These are phyloP conservation scores for Ganoderma resinaceum DNA, from an alignment of 1,284 basidiomycete species.

Conservation along the genomic window DNA sequence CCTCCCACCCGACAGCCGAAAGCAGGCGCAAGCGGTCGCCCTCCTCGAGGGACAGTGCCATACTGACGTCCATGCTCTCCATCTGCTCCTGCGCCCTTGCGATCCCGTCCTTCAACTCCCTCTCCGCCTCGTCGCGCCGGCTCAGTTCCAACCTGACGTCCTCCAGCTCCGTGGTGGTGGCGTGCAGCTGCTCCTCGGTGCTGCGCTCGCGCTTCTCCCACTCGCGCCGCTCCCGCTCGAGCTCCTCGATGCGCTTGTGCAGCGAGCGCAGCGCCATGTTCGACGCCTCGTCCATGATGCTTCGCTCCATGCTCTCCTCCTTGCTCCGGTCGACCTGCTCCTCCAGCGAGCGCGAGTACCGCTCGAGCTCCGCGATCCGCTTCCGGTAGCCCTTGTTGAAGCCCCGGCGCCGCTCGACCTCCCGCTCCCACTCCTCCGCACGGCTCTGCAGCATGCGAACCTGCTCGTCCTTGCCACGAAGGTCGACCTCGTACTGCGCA, in stretches of 20 bases:
- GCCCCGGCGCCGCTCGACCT: constrained; percentile 61
- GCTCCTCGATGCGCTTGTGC: constrained; percentile 64
- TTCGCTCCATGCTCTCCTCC: constrained; percentile 73
- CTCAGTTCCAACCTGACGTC: constrained; percentile 56
- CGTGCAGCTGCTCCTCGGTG: constrained; percentile 34
- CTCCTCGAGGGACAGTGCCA: constrained; percentile 39
- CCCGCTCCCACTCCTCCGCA: constrained; percentile 60
- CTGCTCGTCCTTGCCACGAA: constrained; percentile 72
- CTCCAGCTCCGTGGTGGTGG: constrained; percentile 50
- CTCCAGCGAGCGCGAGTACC: constrained; percentile 64
- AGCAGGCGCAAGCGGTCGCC: constrained; percentile 48
- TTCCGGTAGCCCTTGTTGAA: constrained; percentile 70
- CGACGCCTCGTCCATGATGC: constrained; percentile 80
- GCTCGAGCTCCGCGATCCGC: constrained; percentile 75
- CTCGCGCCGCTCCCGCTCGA: constrained; percentile 67
- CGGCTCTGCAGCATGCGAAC: constrained; percentile 65
- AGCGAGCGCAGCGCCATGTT: constrained; percentile 71
- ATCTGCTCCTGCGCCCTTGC: constrained; percentile 63
- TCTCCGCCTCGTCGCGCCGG: constrained; percentile 58
- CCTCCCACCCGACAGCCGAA: constrained; percentile 53
- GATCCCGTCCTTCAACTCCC: constrained; percentile 58
- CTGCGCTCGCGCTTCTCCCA: constrained; percentile 50
- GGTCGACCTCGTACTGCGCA: constrained; percentile 75
- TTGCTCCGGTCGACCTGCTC: constrained; percentile 73
- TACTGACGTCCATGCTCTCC: constrained; percentile 51